Percentiles rank a stretch among this genome's conserved stretches.
These are phyloP conservation scores for Solanum verrucosum DNA, from an alignment of 257 asterid species.

Conservation along the genomic window DNA sequence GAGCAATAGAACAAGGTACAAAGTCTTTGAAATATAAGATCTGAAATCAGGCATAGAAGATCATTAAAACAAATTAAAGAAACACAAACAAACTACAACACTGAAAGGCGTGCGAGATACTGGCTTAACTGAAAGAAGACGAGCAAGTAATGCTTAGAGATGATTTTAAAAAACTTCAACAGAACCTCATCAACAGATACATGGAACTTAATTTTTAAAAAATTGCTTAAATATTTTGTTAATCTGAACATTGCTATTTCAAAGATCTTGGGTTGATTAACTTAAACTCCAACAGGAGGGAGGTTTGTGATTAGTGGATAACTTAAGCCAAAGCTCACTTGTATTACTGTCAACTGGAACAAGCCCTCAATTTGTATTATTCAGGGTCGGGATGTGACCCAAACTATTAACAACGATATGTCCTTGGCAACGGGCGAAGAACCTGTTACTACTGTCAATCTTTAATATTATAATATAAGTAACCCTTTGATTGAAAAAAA, in stretches of 20 bases:
- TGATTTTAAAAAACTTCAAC: neutral
- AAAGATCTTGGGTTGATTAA: neutral
- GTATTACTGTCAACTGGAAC: neutral
- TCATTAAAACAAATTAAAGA: neutral
- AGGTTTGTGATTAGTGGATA: neutral
- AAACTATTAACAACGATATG: too few relatives aligned
- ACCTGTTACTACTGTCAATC: neutral
- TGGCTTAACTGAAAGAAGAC: neutral
- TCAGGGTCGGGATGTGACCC: neutral
- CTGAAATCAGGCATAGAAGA: conserved; percentile 23
- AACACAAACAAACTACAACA: neutral
- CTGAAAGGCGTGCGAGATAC: neutral
- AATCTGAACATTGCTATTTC: neutral
- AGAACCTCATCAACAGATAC: neutral
- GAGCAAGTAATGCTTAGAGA: neutral
- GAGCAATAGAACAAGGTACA: conserved; percentile 48
- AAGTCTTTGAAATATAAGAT: conserved; percentile 64
- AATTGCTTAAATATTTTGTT: neutral
- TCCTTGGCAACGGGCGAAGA: neutral
- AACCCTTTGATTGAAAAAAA: neutral
- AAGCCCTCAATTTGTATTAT: neutral
- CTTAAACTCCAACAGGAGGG: neutral
- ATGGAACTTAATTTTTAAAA: neutral
- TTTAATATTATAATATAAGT: neutral
- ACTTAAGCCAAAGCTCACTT: neutral